Percentiles rank a stretch among this genome's conserved stretches.
These are phyloP conservation scores for Heterotrichella gracilis DNA, from an alignment of 352 stramenopile genomes.

Conservation along the genomic window DNA sequence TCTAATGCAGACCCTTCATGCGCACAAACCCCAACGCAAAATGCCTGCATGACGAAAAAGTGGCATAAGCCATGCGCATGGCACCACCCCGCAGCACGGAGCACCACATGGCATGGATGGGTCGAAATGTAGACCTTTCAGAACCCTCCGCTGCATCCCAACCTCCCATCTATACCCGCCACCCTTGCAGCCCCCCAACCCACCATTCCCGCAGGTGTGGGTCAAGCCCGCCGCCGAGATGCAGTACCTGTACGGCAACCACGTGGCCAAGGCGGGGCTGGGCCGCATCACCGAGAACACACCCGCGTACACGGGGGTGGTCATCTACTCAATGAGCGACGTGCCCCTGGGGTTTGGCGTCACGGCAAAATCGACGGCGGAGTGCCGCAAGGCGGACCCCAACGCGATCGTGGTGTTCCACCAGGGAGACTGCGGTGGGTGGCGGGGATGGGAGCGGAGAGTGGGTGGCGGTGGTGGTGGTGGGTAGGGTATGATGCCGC, in stretches of 20 bases:
- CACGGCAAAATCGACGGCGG: conserved; percentile 62
- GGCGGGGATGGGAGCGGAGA: no score
- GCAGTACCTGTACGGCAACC: conserved; percentile 95
- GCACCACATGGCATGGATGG: no score
- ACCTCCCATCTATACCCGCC: background rate
- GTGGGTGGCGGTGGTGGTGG: no score
- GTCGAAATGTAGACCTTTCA: background rate
- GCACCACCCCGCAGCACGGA: no score
- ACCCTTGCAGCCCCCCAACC: conserved; percentile 11
- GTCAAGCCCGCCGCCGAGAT: conserved; percentile 96
- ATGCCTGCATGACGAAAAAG: no score
- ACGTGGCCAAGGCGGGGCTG: conserved; percentile 85
- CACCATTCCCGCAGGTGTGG: conserved; percentile 45
- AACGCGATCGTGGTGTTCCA: conserved; percentile 87
- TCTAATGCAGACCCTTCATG: no score
- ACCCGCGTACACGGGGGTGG: conserved; percentile 80
- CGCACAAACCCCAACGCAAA: no score
- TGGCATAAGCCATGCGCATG: no score
- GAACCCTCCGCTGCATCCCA: background rate
- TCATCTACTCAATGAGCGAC: conserved; percentile 93
- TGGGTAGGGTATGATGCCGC: no score
- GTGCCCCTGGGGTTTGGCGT: conserved; percentile 85
- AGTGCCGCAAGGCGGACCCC: conserved; percentile 50
- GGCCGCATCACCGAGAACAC: conserved; percentile 81
- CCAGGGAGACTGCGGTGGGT: conserved; percentile 93